These are phyloP conservation scores for Apiospora marii DNA, from an alignment of 2,329 filamentous ascomycete genomes.

Conservation along the genomic window DNA sequence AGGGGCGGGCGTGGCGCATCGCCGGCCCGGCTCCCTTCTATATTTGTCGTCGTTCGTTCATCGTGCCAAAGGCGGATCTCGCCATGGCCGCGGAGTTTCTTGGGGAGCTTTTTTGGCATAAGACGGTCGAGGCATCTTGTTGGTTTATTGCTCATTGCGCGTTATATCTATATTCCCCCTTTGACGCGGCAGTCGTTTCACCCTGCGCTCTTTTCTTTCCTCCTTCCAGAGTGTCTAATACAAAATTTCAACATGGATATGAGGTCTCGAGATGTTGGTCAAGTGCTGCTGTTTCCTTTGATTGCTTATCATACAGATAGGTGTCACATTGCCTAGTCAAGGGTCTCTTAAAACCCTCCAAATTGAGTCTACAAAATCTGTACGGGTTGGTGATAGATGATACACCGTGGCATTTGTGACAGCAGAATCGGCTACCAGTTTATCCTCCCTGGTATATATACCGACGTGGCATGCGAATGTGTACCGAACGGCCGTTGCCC, in stretches of 20 bases:
- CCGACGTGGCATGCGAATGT: not conserved
- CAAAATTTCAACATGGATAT: not conserved
- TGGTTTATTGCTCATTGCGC: conserved; percentile 11
- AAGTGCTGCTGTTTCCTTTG: not conserved
- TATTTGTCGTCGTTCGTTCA: conserved; percentile 20
- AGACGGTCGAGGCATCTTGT: not conserved
- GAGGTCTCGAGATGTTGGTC: not conserved
- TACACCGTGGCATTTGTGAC: not conserved
- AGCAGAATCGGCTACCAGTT: not conserved
- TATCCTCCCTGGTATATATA: not conserved
- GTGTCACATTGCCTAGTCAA: conserved; percentile 12
- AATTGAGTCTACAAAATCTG: not conserved
- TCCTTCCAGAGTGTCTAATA: conserved; percentile 8
- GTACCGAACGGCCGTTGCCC: not conserved
- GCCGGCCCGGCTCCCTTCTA: not conserved
- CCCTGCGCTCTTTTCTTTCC: conserved; percentile 4
- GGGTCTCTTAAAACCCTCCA: not conserved
- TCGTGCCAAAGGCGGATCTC: not conserved
- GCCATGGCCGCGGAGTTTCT: conserved; percentile 29
- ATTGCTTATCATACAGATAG: conserved; percentile 3
- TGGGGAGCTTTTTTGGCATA: conserved; percentile 11
- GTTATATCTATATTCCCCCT: conserved; percentile 22
- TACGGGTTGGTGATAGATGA: not conserved
- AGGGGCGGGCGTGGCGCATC: not conserved
- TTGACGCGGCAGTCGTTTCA: conserved; percentile 17